Percentiles rank a stretch among this genome's conserved stretches.
phyloP scores from a whole-genome alignment of 2,329 filamentous ascomycete genomes.

The Alternaria infectoria region DNA sequence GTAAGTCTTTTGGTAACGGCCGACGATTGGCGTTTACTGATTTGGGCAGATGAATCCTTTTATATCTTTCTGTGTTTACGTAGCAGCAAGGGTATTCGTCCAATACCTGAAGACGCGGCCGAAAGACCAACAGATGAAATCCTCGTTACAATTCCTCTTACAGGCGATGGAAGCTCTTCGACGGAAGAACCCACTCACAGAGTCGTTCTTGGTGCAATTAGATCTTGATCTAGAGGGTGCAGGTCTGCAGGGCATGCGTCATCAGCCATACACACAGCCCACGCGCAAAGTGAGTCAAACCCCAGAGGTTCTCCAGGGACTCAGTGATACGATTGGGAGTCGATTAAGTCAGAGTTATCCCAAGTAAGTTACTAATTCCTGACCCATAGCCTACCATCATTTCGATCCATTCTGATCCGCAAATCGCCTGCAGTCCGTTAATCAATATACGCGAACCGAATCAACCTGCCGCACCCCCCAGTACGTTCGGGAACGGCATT shows the following conservation, averaged over 20 bases:
- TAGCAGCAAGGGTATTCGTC: constrained; percentile 93
- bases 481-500: constrained; percentile 33
- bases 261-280: constrained; percentile 56
- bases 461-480: constrained; percentile 29
- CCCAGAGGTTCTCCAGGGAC: constrained; percentile 1
- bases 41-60: constrained; percentile 85
- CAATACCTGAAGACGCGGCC: constrained; percentile 96
- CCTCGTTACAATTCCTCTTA: constrained; percentile 88
- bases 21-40: constrained; percentile 4
- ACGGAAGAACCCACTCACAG: constrained; percentile 84
- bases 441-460: constrained; percentile 46
- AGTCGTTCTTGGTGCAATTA: constrained; percentile 91
- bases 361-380: constrained; percentile 23
- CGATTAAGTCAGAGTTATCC: background rate
- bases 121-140: constrained; percentile 76
- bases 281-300: constrained; percentile 14
- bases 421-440: constrained; percentile 37
- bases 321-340: constrained; percentile 9
- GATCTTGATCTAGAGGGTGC: constrained; percentile 87
- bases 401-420: constrained; percentile 34
- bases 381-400: constrained; percentile 13
- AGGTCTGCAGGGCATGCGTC: constrained; percentile 55
- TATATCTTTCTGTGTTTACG: constrained; percentile 92
- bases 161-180: constrained; percentile 90
- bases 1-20: constrained; percentile 60